Base-by-base conservation (phyloP, 805 yeast species). In the Saccharomycopsis sp. region DNA sequence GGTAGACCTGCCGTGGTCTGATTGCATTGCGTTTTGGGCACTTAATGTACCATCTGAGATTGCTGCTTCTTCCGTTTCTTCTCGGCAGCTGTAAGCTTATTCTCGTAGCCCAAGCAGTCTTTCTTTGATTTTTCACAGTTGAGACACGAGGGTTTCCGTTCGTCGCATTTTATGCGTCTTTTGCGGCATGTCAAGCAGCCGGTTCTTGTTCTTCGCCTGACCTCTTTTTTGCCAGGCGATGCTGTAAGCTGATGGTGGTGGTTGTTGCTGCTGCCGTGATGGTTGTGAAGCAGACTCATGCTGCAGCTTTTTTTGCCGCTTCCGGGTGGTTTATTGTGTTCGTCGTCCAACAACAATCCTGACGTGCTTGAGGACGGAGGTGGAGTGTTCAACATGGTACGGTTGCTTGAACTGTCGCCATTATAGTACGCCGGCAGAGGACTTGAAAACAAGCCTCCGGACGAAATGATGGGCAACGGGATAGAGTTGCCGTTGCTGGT, bases 131-230 rank as follows among this genome's bases (percentile, higher is more conserved):
- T 77, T 63, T 81, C 84, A 67, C 91, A 86, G 65, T 86, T 85
- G 64, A 73, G 75, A 67, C 91, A 86, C 57, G 77, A 74, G 1
- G 91, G 90, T 64, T 82, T 85, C 53, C 84, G 69, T 71, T 86
- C 91, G 69, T 86, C 91, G 69, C 91, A 86, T 71, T 85, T 85
- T 65, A 85, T 83, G 51, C 91, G 73, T 61, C 91, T 71, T 66
- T 82, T 79, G 37, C 91, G 75, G 67, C 91, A 86, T 1, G 91
- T 86, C 57, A 84, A 69, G 67, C 91, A 86, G 1, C 92, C 92
- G 0, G 91, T 85, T 65, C 87, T 74, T 1, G 91, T 86, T 54
- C 91, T 73, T 51, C 85, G 60, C 21, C 58, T 56, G 16, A 54
- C 46, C 41, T 54, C 54, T 24, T 54, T 51, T 40, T 57, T 60